Evolutionary conservation across 225 moss, liverwort and hornwort genomes (phyloP).

Genomic region (Ulota crispa): DNA sequence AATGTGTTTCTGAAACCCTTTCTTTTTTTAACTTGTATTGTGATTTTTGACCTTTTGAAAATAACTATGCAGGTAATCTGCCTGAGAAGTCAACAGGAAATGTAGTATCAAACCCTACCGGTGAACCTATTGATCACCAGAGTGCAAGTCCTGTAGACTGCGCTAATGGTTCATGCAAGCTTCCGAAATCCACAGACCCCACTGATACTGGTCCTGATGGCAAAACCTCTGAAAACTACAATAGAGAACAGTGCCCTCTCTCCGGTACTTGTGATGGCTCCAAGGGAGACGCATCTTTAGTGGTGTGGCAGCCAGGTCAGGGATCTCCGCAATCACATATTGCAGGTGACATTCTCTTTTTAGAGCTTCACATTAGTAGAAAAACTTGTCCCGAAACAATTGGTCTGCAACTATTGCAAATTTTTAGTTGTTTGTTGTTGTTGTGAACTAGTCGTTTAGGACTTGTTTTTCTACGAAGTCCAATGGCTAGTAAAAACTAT

Average conservation of each 20-base stretch:
- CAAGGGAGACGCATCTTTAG: slow-evolving; percentile 16
- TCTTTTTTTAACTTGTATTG: neutral
- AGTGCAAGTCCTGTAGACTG: neutral
- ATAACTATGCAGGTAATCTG: neutral
- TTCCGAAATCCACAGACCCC: neutral
- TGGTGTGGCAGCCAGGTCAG: slow-evolving; percentile 29
- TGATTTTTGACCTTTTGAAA: rapidly evolving
- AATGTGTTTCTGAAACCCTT: neutral
- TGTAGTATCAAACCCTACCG: neutral
- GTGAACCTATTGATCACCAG: neutral
- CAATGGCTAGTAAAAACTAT: neutral
- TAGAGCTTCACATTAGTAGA: neutral
- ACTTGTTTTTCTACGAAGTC: too few species aligned
- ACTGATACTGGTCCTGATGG: neutral
- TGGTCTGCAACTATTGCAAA: too few species aligned
- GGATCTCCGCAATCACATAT: neutral
- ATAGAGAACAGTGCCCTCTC: neutral
- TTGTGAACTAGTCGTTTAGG: too few species aligned
- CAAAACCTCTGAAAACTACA: neutral
- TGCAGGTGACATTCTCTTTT: slow-evolving; percentile 1
- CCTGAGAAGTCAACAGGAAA: neutral
- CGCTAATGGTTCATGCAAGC: neutral
- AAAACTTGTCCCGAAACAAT: too few species aligned
- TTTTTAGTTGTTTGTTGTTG: too few species aligned
- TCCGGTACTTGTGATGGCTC: slow-evolving; percentile 12